phyloP scores from a whole-genome alignment of 2,329 filamentous ascomycete species.

The Graphilbum ipis-grandicollis region DNA sequence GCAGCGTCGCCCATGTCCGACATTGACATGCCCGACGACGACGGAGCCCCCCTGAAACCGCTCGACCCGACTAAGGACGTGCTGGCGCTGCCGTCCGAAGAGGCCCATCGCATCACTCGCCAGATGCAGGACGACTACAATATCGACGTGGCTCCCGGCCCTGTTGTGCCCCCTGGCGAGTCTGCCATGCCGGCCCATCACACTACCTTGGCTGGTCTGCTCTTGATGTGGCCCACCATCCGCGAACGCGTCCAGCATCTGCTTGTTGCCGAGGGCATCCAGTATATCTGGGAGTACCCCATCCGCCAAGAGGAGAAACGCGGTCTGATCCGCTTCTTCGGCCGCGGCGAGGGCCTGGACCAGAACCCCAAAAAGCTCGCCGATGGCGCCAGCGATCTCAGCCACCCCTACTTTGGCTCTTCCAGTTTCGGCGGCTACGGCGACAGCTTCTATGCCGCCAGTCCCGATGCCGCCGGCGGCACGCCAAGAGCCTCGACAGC shows the following conservation, averaged over 20 bases:
- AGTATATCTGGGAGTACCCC: slow-evolving; percentile 52
- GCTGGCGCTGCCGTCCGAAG: slow-evolving; percentile 9
- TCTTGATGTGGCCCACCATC: slow-evolving; percentile 59
- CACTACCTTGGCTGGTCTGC: slow-evolving; percentile 71
- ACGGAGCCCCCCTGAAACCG: slow-evolving; percentile 1
- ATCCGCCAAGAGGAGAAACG: slow-evolving; percentile 58
- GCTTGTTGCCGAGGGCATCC: slow-evolving; percentile 30
- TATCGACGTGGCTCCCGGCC: slow-evolving; percentile 28
- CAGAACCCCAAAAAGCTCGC: slow-evolving; percentile 10
- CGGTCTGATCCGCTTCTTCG: slow-evolving; percentile 58
- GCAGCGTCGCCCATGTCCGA: background rate
- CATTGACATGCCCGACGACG: slow-evolving; percentile 6
- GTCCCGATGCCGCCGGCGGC: no score
- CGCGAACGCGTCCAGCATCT: slow-evolving; percentile 38
- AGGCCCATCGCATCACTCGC: slow-evolving; percentile 17
- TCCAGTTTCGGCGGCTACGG: background rate
- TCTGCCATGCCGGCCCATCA: slow-evolving; percentile 70
- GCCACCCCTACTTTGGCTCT: no score
- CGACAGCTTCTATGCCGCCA: no score
- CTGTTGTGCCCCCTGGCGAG: slow-evolving; percentile 36
- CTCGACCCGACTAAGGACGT: background rate
- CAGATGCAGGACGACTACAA: slow-evolving; percentile 27
- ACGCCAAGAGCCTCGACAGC: no score
- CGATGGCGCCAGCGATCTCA: no score
- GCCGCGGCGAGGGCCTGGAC: slow-evolving; percentile 59